Conservation (phyloP, 2,329 filamentous ascomycete species). For the Hirsutella thompsonii region DNA sequence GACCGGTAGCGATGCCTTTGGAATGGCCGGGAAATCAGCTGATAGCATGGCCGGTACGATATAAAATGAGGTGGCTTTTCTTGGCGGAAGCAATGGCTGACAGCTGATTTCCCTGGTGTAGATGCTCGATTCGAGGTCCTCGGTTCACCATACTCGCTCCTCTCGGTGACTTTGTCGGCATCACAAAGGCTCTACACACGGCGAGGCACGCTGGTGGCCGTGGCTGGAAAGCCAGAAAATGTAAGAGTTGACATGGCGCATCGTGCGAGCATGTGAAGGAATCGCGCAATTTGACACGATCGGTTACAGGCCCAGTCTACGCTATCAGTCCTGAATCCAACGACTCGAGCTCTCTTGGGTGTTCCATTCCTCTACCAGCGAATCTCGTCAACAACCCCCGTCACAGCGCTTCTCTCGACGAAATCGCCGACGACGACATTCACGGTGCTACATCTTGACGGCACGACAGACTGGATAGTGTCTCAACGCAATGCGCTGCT, state of each 20-base stretch:
- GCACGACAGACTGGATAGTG: constrained; percentile 90
- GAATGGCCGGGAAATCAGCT: constrained; percentile 28
- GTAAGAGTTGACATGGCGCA: constrained; percentile 31
- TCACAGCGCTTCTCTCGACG: constrained; percentile 79
- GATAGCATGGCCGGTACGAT: constrained; percentile 38
- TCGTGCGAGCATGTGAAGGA: not conserved
- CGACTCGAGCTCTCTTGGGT: constrained; percentile 66
- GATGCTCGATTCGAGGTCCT: constrained; percentile 93
- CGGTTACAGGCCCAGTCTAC: constrained; percentile 65
- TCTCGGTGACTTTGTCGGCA: constrained; percentile 84
- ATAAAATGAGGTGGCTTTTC: too few relatives aligned
- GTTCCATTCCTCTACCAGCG: constrained; percentile 93
- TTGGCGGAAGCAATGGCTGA: not conserved
- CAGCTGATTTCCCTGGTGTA: constrained; percentile 21
- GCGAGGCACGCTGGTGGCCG: constrained; percentile 77
- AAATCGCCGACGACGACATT: constrained; percentile 81
- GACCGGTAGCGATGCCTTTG: constrained; percentile 41
- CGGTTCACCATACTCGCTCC: constrained; percentile 80
- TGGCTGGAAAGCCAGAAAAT: constrained; percentile 85
- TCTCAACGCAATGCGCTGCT: constrained; percentile 76
- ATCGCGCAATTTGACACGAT: not conserved
- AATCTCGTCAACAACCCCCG: constrained; percentile 74
- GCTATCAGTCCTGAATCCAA: constrained; percentile 72
- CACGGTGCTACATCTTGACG: constrained; percentile 78
- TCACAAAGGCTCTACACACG: constrained; percentile 90